Base-by-base conservation (phyloP, 139 green algal species). In the Micractinium conductrix region DNA sequence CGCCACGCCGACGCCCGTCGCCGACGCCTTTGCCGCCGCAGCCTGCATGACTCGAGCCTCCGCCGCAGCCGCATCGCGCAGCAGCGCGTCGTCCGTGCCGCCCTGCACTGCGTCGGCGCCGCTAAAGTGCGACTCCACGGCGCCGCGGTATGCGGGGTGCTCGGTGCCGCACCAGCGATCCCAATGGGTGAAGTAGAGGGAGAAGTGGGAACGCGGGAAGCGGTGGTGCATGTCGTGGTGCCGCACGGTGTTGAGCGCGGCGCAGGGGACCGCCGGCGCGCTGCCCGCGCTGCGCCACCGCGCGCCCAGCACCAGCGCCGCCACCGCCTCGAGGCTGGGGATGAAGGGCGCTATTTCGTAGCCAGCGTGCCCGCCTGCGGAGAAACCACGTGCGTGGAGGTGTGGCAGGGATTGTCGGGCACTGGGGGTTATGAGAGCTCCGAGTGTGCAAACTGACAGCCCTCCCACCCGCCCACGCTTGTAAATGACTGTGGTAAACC, bases 141-240 rank as follows among this genome's bases (percentile, higher is more conserved):
- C 72, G 16, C 55, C 58, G 21, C 93, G 76, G 80, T 97, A 97
- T 7, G 65, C 62, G 0, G 85, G 85, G 79, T 97, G 94, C 87
- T 97, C 79, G 0, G 95, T 97, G 28, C 88, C 88, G 71, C 87
- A 92, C 85, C 86, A 79, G 6, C 92, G 83, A 86, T 98, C 95
- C 95, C 94, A 98, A 89, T 98, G 94, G 2, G 95, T 98, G 88
- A 98, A 96, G 90, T 98, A 98, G 33, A 98, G 91, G 1, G 89
- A 94, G 88, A 97, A 98, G 89, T 98, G 94, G 43, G 83, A 84
- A 30, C 65, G 92, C 40, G 94, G 94, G 87, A 85, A 93, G 48
- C 91, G 88, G 90, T 98, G 95, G 88, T 98, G 95, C 95, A 97
- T 94, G 91, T 98, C 95, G 85, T 98, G 95, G 69, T 92, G 88